These are phyloP conservation scores for Diutina pseudorugosa DNA, from an alignment of 1,139 yeast genomes.

Conservation along the genomic window DNA sequence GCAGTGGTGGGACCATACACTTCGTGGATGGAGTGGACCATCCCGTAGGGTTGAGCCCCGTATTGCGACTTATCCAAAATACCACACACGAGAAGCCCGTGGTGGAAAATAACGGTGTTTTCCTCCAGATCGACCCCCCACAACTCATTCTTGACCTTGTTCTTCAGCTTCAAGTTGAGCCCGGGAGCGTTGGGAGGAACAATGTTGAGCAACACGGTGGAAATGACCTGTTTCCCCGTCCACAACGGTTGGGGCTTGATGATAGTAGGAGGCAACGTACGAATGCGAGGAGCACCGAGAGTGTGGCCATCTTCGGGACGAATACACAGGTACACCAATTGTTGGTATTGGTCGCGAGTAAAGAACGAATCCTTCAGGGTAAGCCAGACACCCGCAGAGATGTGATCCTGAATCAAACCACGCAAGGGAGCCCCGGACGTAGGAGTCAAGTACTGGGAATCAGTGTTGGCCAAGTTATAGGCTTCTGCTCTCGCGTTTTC, in stretches of 20 bases:
- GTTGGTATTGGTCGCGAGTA: slow-evolving; percentile 86
- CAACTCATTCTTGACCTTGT: slow-evolving; percentile 87
- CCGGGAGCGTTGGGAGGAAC: slow-evolving; percentile 87
- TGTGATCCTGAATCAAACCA: slow-evolving; percentile 98
- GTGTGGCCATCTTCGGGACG: slow-evolving; percentile 99
- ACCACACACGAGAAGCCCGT: slow-evolving; percentile 87
- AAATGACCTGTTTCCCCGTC: slow-evolving; percentile 98
- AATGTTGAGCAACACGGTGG: slow-evolving; percentile 79
- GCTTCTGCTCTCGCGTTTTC: slow-evolving; percentile 98
- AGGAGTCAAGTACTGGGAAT: slow-evolving; percentile 94
- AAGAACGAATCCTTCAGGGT: slow-evolving; percentile 87
- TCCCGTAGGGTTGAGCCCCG: slow-evolving; percentile 96
- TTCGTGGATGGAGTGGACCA: slow-evolving; percentile 93
- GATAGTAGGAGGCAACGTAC: slow-evolving; percentile 84
- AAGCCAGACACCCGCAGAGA: slow-evolving; percentile 97
- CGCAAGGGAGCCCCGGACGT: slow-evolving; percentile 97
- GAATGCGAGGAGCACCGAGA: slow-evolving; percentile 44
- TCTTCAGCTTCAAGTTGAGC: slow-evolving; percentile 66
- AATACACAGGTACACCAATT: slow-evolving; percentile 83
- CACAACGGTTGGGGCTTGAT: slow-evolving; percentile 81
- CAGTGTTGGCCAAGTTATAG: slow-evolving; percentile 85
- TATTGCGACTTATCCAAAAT: slow-evolving; percentile 95
- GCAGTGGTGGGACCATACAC: slow-evolving; percentile 88
- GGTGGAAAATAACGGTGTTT: slow-evolving; percentile 71
- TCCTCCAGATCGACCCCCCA: slow-evolving; percentile 85